Conservation (phyloP, 2,329 filamentous ascomycete species). For the Chaetomium globosum region DNA sequence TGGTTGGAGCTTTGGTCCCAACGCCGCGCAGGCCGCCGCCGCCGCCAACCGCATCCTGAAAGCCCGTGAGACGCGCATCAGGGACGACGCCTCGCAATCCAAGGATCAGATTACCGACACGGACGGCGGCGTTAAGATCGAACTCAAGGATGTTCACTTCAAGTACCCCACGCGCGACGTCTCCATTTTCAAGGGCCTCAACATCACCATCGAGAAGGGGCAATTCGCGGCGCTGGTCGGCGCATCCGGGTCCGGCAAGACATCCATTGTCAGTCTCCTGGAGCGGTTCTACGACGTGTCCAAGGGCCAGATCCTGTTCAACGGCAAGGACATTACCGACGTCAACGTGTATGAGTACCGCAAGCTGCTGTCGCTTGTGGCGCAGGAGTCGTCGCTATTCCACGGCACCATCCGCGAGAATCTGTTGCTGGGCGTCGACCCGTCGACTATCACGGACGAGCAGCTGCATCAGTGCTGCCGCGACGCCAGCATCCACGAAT, state of each 20-base stretch:
- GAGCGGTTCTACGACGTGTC: slow-evolving; percentile 72
- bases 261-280: slow-evolving; percentile 66
- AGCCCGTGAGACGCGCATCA: slow-evolving; percentile 50
- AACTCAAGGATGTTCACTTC: slow-evolving; percentile 61
- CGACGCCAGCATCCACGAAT: slow-evolving; percentile 70
- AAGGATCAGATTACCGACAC: slow-evolving; percentile 48
- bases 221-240: slow-evolving; percentile 73
- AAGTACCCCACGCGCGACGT: slow-evolving; percentile 61
- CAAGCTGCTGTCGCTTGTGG: slow-evolving; percentile 67
- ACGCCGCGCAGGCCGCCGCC: slow-evolving; percentile 61
- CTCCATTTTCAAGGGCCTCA: slow-evolving; percentile 62
- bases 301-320: slow-evolving; percentile 65
- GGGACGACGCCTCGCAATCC: slow-evolving; percentile 39
- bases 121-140: slow-evolving; percentile 57
- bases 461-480: slow-evolving; percentile 57
- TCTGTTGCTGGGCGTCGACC: slow-evolving; percentile 64
- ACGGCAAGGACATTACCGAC: slow-evolving; percentile 60
- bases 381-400: slow-evolving; percentile 74
- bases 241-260: slow-evolving; percentile 71
- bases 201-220: slow-evolving; percentile 66
- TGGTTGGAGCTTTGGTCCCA: slow-evolving; percentile 68
- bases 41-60: slow-evolving; percentile 63
- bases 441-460: slow-evolving; percentile 55
- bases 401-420: slow-evolving; percentile 67
- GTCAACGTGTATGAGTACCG: slow-evolving; percentile 66